A percentile compares a stretch with the other conserved stretches of the same genome.
Conservation (phyloP, 2,329 filamentous ascomycete species). For the Fusarium sp. region DNA sequence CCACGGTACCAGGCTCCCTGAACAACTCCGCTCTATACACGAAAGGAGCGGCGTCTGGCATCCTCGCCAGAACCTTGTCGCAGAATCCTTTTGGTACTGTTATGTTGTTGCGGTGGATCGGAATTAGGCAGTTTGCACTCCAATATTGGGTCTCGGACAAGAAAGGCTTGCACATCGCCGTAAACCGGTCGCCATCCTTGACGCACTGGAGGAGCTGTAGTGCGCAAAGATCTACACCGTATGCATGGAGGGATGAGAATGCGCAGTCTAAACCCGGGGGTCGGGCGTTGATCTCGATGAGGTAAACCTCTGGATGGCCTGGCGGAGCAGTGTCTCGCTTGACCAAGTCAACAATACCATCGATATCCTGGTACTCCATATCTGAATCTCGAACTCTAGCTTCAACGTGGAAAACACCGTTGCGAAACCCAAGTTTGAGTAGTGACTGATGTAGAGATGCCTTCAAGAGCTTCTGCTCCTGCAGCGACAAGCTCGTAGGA, state of each 20-base stretch:
- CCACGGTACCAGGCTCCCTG: background rate
- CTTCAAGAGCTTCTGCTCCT: background rate
- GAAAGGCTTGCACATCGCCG: background rate
- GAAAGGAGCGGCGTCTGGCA: background rate
- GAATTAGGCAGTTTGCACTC: background rate
- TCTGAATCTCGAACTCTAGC: background rate
- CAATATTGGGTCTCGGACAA: background rate
- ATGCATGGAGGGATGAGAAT: background rate
- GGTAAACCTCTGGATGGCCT: background rate
- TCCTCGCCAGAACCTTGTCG: background rate
- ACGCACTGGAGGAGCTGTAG: background rate
- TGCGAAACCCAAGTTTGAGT: background rate
- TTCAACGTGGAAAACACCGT: conserved; percentile 1
- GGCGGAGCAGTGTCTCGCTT: background rate
- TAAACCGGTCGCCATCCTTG: background rate
- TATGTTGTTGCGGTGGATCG: background rate
- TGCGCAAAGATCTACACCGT: background rate
- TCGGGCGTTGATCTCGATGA: background rate
- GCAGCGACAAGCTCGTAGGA: background rate
- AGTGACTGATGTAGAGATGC: background rate
- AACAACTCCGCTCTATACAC: background rate
- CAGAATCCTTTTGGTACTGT: background rate
- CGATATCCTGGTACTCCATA: background rate
- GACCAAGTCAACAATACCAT: background rate
- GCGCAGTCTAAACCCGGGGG: background rate